Percentiles rank a stretch among this genome's conserved stretches.
Evolutionary conservation across 176 grass and related monocot genomes (phyloP).

Genomic region (Rhynchospora breviuscula): DNA sequence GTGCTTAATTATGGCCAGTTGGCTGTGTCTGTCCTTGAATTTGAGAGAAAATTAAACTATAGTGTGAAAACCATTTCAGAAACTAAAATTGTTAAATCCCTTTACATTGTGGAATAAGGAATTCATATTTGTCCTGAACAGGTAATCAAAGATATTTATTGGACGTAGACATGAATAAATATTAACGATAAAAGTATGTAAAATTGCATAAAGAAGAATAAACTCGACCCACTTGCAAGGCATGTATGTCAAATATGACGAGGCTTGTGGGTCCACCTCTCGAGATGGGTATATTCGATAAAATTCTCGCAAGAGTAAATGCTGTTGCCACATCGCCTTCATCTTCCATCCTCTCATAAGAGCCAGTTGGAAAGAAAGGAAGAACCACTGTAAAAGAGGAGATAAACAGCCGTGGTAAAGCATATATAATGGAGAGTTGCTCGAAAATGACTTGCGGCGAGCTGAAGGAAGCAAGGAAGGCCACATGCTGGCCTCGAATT

Average conservation of each 20-base stretch:
- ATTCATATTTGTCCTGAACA: not conserved
- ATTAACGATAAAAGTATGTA: too few species aligned
- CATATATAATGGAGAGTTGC: constrained; percentile 88
- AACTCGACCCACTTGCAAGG: constrained; percentile 60
- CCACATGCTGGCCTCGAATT: constrained; percentile 79
- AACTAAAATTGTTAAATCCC: too few species aligned
- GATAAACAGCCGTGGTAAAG: constrained; percentile 75
- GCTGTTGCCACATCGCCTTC: constrained; percentile 91
- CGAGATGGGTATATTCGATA: constrained; percentile 88
- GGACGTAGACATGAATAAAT: not conserved
- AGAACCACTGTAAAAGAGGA: constrained; percentile 82
- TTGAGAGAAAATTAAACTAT: not conserved
- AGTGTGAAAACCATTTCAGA: not conserved
- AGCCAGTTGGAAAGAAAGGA: constrained; percentile 94
- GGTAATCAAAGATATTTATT: not conserved
- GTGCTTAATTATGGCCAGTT: not conserved
- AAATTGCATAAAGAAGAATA: not conserved
- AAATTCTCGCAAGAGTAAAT: constrained; percentile 82
- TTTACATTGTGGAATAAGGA: not conserved
- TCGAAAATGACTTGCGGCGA: constrained; percentile 93
- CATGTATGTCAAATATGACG: constrained; percentile 91
- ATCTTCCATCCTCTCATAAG: constrained; percentile 90
- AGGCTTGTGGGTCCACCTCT: constrained; percentile 88
- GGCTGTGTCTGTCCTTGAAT: not conserved
- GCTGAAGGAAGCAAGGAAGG: constrained; percentile 90